phyloP scores from a whole-genome alignment of 2,329 filamentous ascomycete genomes.

The Pyrenophora tritici-repentis region DNA sequence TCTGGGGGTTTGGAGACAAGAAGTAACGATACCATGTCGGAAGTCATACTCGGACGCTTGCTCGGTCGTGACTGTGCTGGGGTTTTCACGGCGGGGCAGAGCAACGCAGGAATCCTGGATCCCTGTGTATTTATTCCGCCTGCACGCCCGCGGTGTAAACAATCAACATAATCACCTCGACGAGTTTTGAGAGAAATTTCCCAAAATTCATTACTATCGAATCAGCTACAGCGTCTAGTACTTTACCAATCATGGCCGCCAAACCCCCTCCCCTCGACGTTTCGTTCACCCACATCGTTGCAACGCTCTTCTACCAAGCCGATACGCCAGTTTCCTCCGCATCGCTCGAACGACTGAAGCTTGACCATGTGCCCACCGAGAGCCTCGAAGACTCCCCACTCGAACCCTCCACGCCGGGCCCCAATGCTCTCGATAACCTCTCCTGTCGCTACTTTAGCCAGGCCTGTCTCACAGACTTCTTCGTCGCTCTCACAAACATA shows the following conservation, averaged over 20 bases:
- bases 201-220: no score
- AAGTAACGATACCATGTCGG: no score
- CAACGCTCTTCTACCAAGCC: constrained; percentile 48
- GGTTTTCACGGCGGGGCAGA: no score
- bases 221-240: no score
- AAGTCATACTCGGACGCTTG: no score
- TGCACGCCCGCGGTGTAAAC: no score
- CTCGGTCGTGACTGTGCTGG: no score
- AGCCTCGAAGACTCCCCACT: constrained; percentile 59
- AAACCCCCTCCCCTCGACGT: constrained; percentile 26
- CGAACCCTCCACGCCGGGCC: constrained; percentile 59
- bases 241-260: constrained; percentile 15
- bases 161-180: no score
- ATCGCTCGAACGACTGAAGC: constrained; percentile 42
- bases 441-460: constrained; percentile 61
- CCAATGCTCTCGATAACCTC: constrained; percentile 60
- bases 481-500: constrained; percentile 56
- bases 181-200: no score
- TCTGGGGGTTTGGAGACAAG: no score
- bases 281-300: constrained; percentile 35
- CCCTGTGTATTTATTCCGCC: no score
- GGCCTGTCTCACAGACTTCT: constrained; percentile 61
- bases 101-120: no score
- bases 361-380: constrained; percentile 57
- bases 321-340: constrained; percentile 37